phyloP scores from a whole-genome alignment of 2,329 filamentous ascomycete genomes.

The Penicillium sclerotigenum region DNA sequence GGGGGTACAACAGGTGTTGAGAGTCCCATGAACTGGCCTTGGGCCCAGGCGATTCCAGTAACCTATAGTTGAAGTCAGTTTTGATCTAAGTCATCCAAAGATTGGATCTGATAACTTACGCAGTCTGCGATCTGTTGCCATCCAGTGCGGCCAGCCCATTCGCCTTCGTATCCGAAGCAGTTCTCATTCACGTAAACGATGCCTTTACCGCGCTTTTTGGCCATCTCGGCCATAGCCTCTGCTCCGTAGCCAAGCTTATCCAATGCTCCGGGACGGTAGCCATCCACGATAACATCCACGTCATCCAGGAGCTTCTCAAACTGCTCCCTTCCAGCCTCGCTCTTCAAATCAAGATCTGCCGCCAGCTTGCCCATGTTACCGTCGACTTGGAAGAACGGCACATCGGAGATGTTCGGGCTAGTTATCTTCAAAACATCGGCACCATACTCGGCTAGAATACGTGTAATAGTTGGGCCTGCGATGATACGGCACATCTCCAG shows the following conservation, averaged over 20 bases:
- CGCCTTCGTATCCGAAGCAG: slow-evolving; percentile 64
- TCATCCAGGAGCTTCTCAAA: slow-evolving; percentile 62
- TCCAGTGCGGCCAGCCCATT: slow-evolving; percentile 63
- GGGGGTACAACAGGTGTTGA: slow-evolving; percentile 42
- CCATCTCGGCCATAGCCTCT: slow-evolving; percentile 52
- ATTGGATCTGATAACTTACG: slow-evolving; percentile 40
- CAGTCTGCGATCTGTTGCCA: slow-evolving; percentile 73
- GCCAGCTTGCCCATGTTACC: slow-evolving; percentile 70
- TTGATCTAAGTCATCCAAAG: not conserved
- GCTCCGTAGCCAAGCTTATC: slow-evolving; percentile 63
- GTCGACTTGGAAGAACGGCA: slow-evolving; percentile 71
- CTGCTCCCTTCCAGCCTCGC: slow-evolving; percentile 48
- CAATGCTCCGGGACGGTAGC: slow-evolving; percentile 66
- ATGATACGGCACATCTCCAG: slow-evolving; percentile 74
- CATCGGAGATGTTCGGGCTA: slow-evolving; percentile 63
- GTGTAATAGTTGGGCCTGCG: slow-evolving; percentile 68
- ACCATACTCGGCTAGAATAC: slow-evolving; percentile 71
- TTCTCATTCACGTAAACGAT: slow-evolving; percentile 71
- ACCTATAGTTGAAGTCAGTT: slow-evolving; percentile 29
- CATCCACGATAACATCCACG: slow-evolving; percentile 66
- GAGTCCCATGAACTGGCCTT: slow-evolving; percentile 43
- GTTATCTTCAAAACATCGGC: slow-evolving; percentile 72
- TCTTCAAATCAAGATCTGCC: slow-evolving; percentile 62
- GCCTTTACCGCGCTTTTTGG: slow-evolving; percentile 57
- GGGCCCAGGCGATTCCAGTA: slow-evolving; percentile 42